Evolutionary conservation across 2,329 filamentous ascomycete species (phyloP).

Genomic region (Diaporthe velutina): DNA sequence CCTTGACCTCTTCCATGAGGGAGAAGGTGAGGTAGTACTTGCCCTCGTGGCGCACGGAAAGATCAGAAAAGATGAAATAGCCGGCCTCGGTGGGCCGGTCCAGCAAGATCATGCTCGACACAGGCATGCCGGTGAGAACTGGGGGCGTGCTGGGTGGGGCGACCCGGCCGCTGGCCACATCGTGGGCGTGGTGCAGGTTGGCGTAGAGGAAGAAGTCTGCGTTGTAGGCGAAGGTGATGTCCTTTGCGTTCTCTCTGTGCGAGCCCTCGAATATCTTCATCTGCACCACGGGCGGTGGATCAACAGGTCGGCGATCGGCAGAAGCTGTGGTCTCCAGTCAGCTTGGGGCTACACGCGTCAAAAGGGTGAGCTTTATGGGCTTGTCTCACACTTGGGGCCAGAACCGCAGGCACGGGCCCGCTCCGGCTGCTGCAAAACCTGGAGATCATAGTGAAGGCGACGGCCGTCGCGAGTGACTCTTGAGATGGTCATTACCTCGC

Average conservation of each 20-base stretch:
- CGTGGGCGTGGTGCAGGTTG: constrained; percentile 87
- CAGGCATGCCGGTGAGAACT: constrained; percentile 92
- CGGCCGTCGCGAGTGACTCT: constrained; percentile 78
- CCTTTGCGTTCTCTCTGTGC: constrained; percentile 70
- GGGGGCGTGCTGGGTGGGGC: constrained; percentile 79
- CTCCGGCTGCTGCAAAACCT: constrained; percentile 93
- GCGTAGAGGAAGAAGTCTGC: constrained; percentile 98
- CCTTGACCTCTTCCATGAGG: constrained; percentile 93
- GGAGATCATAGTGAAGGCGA: constrained; percentile 83
- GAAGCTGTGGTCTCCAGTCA: constrained; percentile 67
- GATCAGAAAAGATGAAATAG: constrained; percentile 97
- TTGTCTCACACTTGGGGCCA: constrained; percentile 88
- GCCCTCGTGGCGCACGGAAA: constrained; percentile 96
- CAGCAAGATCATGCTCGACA: constrained; percentile 95
- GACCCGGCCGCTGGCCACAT: constrained; percentile 83
- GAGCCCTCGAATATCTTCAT: constrained; percentile 85
- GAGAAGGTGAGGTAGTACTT: constrained; percentile 93
- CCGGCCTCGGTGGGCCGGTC: constrained; percentile 85
- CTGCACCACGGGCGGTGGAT: constrained; percentile 94
- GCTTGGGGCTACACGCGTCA: constrained; percentile 38
- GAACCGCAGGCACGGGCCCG: constrained; percentile 95
- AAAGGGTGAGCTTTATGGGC: constrained; percentile 43
- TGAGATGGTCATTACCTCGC: constrained; percentile 34
- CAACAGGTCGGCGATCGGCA: constrained; percentile 90
- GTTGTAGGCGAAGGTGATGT: constrained; percentile 91